A percentile compares a stretch with the other conserved stretches of the same genome.
These are phyloP conservation scores for Dovyalis caffra DNA, from an alignment of 345 rosid species.

Conservation along the genomic window DNA sequence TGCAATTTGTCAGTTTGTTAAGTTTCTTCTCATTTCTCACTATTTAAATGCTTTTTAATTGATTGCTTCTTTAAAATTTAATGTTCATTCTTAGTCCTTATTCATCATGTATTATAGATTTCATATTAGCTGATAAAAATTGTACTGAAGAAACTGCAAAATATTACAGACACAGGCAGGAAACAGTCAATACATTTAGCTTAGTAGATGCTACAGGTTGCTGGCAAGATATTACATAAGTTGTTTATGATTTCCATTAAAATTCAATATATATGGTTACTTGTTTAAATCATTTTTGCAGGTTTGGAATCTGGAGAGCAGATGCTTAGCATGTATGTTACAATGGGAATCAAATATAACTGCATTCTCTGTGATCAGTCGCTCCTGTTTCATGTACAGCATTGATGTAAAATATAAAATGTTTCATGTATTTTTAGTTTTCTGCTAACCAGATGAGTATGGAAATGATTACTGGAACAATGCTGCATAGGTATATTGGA, in stretches of 20 bases:
- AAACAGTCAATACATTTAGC: too few relatives aligned
- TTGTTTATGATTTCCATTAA: not conserved
- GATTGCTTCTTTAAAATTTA: not conserved
- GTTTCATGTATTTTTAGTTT: slow-evolving; percentile 8
- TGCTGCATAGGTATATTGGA: slow-evolving; percentile 63
- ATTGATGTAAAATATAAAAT: slow-evolving; percentile 13
- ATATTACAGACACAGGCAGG: too few relatives aligned
- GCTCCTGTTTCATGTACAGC: slow-evolving; percentile 71
- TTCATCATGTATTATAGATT: too few relatives aligned
- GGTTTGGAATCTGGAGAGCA: slow-evolving; percentile 83
- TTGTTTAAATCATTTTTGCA: slow-evolving; percentile 28
- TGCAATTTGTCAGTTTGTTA: not conserved
- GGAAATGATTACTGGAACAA: slow-evolving; percentile 9
- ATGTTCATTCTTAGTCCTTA: too few relatives aligned
- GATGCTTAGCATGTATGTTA: slow-evolving; percentile 48
- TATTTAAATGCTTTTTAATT: not conserved
- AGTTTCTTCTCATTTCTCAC: not conserved
- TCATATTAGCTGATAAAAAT: too few relatives aligned
- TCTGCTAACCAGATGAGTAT: slow-evolving; percentile 8
- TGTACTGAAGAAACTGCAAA: too few relatives aligned
- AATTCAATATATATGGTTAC: not conserved
- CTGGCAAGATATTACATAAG: too few relatives aligned
- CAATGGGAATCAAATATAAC: slow-evolving; percentile 82
- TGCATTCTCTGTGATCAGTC: slow-evolving; percentile 66
- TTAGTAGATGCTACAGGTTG: too few relatives aligned